Base-by-base conservation (phyloP, 2,329 filamentous ascomycete genomes). In the Catunica adiposa region DNA sequence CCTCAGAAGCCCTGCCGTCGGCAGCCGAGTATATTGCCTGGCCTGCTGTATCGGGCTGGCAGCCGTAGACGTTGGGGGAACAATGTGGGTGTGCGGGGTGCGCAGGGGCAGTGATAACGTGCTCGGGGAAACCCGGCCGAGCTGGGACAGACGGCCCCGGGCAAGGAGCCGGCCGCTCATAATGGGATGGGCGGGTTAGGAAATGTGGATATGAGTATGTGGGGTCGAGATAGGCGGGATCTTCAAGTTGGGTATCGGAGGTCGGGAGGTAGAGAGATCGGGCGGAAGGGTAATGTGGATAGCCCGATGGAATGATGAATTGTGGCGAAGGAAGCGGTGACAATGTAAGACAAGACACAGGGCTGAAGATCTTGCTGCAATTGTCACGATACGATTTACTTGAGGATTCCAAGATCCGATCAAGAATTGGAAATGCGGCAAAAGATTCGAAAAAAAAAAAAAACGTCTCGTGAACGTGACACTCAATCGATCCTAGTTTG, bases 1-100 rank as follows among this genome's bases (percentile, higher is more conserved):
- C 62, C 81, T 75, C 59, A 87, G 74, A 37, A 89, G 76, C 25
- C 84, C 84, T 56, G 83, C 82, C 14, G 80, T 79, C 34, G 82
- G 78, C 58, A 82, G 73, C 60, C 75, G 80, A 68, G 86, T 80
- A 62, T 59, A 56, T 46, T 38, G 38, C 25, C 51, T 54, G 26
- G 47, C 20, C 42, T 56, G 57, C n/a, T 53, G 37, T 5, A 9
- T 15, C 14, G 22, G n/a, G 22, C 34, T 34, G 9, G 56, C 11
- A 2, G 22, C 15, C 14, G 53, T 38, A 42, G 26, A 5, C 3
- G 55, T 26, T 3, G 55, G 22, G 14, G 17, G 26, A 8, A 34
- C 40, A 20, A 38, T 46, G 29, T 22, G 38, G 7, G 29, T 50
- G 42, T 31, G 15, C n/a, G 20, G 50, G 15, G 55, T 53, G 40